Evolutionary conservation across 2,329 filamentous ascomycete genomes (phyloP).

Genomic region (Clarireedia homoeocarpa): DNA sequence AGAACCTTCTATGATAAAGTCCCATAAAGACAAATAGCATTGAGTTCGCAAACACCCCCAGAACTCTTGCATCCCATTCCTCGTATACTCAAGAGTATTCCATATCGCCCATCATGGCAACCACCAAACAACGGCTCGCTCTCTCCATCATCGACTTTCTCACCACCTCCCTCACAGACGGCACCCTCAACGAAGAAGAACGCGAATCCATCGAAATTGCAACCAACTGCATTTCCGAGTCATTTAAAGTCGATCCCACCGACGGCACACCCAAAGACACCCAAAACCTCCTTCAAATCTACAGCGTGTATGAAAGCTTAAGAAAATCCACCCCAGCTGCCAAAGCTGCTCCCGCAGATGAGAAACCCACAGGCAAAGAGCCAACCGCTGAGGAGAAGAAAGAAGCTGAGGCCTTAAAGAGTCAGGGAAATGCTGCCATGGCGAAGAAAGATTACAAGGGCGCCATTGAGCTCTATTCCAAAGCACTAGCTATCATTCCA

Average conservation of each 20-base stretch:
- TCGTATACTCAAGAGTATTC: too few relatives aligned
- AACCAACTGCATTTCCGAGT: constrained; percentile 86
- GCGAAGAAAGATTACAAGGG: constrained; percentile 78
- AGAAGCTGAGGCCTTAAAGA: constrained; percentile 83
- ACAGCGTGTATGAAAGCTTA: constrained; percentile 92
- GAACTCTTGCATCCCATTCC: too few relatives aligned
- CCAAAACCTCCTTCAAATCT: constrained; percentile 86
- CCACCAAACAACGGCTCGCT: constrained; percentile 68
- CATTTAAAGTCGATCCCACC: constrained; percentile 87
- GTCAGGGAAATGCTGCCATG: constrained; percentile 90
- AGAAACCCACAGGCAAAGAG: constrained; percentile 31
- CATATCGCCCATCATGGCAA: constrained; percentile 22
- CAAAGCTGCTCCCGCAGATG: constrained; percentile 33
- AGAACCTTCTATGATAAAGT: background rate
- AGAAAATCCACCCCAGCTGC: constrained; percentile 43
- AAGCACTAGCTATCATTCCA: constrained; percentile 74
- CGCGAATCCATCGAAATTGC: constrained; percentile 91
- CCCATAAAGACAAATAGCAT: too few relatives aligned
- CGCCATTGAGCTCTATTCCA: constrained; percentile 81
- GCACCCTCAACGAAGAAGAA: constrained; percentile 81
- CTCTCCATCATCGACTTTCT: constrained; percentile 98
- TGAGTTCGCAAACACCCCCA: too few relatives aligned
- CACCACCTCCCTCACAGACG: constrained; percentile 73
- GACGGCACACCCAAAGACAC: constrained; percentile 73
- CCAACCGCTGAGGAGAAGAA: constrained; percentile 52